A percentile compares a stretch with the other conserved stretches of the same genome.
Evolutionary conservation across 805 yeast genomes (phyloP).

Genomic region (Saturnispora diversa): DNA sequence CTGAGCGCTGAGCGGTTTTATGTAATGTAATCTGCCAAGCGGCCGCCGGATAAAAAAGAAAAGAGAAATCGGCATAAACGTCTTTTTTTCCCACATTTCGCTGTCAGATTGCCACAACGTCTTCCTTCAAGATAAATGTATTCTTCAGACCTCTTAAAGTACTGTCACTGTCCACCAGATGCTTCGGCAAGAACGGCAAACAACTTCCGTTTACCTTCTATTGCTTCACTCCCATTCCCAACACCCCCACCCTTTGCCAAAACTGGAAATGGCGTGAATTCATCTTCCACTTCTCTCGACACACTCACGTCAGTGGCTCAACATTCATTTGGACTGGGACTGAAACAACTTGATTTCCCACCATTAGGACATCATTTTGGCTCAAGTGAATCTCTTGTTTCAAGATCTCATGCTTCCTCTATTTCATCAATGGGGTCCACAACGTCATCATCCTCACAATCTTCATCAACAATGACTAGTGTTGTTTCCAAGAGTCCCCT

Average conservation of each 20-base stretch:
- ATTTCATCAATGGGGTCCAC: constrained; percentile 1
- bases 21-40: no score
- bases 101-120: no score
- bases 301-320: constrained; percentile 13
- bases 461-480: neutral
- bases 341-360: neutral
- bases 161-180: constrained; percentile 13
- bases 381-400: constrained; percentile 1
- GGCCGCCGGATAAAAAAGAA: no score
- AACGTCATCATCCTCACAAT: constrained; percentile 2
- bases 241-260: neutral
- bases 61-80: no score
- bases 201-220: constrained; percentile 1
- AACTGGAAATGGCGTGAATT: no score
- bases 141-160: constrained; percentile 16
- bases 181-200: neutral
- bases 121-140: constrained; percentile 6
- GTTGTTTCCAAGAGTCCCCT: neutral
- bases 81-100: no score
- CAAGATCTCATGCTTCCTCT: constrained; percentile 2
- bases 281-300: neutral
- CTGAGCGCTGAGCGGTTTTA: no score
- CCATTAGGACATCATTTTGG: neutral
- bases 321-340: constrained; percentile 11
- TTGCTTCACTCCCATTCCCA: constrained; percentile 1